Conservation (phyloP, 192 early-diverging fungal genomes). For the Allomyces javanicus region DNA sequence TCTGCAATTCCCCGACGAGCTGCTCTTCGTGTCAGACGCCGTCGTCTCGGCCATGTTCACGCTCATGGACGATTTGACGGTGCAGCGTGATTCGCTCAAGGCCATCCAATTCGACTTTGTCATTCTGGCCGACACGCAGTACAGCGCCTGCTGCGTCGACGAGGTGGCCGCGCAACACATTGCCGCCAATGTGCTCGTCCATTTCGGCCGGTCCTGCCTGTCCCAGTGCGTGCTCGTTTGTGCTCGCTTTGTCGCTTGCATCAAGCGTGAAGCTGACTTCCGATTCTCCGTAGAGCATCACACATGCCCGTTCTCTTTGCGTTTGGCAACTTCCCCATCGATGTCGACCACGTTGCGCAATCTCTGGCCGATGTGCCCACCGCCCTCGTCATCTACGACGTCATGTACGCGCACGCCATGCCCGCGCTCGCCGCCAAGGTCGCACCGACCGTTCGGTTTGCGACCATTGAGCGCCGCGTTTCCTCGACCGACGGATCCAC, state of each 20-base stretch:
- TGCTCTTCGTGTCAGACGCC: slow-evolving; percentile 45
- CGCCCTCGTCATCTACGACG: slow-evolving; percentile 56
- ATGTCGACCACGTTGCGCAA: slow-evolving; percentile 23
- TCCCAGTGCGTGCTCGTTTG: slow-evolving; percentile 36
- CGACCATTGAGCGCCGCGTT: too few relatives aligned
- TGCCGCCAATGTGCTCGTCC: slow-evolving; percentile 67
- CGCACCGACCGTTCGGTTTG: too few relatives aligned
- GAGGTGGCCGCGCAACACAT: slow-evolving; percentile 88
- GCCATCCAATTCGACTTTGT: slow-evolving; percentile 21
- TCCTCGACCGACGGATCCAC: too few relatives aligned
- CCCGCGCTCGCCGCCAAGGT: background rate
- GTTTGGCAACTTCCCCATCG: slow-evolving; percentile 56
- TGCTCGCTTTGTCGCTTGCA: background rate
- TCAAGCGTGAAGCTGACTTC: background rate
- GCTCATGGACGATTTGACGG: too few relatives aligned
- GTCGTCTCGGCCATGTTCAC: slow-evolving; percentile 14
- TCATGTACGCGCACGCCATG: slow-evolving; percentile 41
- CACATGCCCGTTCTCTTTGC: slow-evolving; percentile 68
- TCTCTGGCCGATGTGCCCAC: slow-evolving; percentile 14
- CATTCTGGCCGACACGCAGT: slow-evolving; percentile 69
- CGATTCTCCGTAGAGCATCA: slow-evolving; percentile 29
- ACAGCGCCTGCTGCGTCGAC: slow-evolving; percentile 83
- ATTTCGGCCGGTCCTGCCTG: slow-evolving; percentile 85
- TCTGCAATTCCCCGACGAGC: slow-evolving; percentile 87
- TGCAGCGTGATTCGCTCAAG: too few relatives aligned